Base-by-base conservation (phyloP, 2,329 filamentous ascomycete genomes). In the Macroventuria anomochaeta region DNA sequence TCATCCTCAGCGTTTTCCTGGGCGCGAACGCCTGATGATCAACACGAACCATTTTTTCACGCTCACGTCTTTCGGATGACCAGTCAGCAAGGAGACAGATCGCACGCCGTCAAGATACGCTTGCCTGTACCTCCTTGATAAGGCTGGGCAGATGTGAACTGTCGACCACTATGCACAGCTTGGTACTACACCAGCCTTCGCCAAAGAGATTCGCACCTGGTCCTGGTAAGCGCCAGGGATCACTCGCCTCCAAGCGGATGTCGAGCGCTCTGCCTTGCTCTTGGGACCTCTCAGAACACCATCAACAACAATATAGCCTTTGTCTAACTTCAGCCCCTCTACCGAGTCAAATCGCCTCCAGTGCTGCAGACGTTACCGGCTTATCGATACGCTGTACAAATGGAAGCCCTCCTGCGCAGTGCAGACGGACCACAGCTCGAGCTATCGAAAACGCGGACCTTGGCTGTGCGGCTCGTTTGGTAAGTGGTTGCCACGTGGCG, bases 1-100 rank as follows among this genome's bases (percentile, higher is more conserved):
- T 46, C 32, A 46, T 21, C n/a, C 18, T 46, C 32, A 18, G 31
- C 43, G 42, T 38, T 31, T 46, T 34, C 17, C 41, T 36, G n/a
- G 41, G 32, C 32, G 15, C 31, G 15, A 17, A 40, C 37, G 12
- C 28, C 28, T 34, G 1, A 13, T 18, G 43, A 31, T 38, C 25
- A 18, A 2, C 28, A 36, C 23, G 32, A 46, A 37, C 28, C 21
- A 26, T 28, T 18, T 10, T 11, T 36, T 46, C 20, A 25, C 7
- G 21, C 12, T 15, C 13, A 6, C 2, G 2, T 23, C 13, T 25
- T 3, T 6, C n/a, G 17, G 41, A 26, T 18, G n/a, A n/a, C 31
- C 23, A 18, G 32, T 46, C 29, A 23, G 29, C 26, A n/a, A 28
- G 8, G 5, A n/a, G 31, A 18, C 31, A 6, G 6, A 3, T n/a